Percentiles rank a stretch among this genome's conserved stretches.
These are phyloP conservation scores for Backusella mclennaniae DNA, from an alignment of 192 early-diverging fungal species.

Conservation along the genomic window DNA sequence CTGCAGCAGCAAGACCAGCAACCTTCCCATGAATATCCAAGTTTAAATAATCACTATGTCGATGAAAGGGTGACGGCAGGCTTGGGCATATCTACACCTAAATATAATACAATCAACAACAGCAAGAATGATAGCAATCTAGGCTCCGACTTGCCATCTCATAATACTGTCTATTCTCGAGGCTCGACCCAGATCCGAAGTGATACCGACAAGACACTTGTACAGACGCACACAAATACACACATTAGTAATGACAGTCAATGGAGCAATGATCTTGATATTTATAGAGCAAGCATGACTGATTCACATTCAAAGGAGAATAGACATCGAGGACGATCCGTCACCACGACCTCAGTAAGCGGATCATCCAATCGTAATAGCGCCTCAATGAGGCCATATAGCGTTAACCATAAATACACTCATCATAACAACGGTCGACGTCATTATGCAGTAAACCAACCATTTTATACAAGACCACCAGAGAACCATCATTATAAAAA, in stretches of 20 bases:
- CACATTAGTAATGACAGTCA: background rate
- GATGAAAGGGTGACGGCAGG: conserved; percentile 26
- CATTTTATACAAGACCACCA: background rate
- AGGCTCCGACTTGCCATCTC: background rate
- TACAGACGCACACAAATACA: background rate
- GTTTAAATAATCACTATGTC: background rate
- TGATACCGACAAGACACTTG: conserved; percentile 2
- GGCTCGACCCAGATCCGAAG: background rate
- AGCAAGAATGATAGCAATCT: background rate
- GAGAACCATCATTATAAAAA: background rate
- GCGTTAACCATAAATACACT: conserved; percentile 8
- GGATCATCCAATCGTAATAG: conserved; percentile 15
- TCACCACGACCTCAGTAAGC: background rate
- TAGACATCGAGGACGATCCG: background rate
- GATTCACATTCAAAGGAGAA: background rate
- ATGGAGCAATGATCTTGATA: conserved; percentile 13
- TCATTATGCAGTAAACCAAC: background rate
- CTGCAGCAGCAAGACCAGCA: background rate
- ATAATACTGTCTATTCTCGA: background rate
- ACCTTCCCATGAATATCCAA: background rate
- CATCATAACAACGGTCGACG: background rate
- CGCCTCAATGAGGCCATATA: conserved; percentile 13
- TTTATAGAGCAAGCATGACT: background rate
- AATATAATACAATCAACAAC: background rate
- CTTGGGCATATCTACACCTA: conserved; percentile 15